These are phyloP conservation scores for Prinsepia uniflora DNA, from an alignment of 306 rosid genomes.

Conservation along the genomic window DNA sequence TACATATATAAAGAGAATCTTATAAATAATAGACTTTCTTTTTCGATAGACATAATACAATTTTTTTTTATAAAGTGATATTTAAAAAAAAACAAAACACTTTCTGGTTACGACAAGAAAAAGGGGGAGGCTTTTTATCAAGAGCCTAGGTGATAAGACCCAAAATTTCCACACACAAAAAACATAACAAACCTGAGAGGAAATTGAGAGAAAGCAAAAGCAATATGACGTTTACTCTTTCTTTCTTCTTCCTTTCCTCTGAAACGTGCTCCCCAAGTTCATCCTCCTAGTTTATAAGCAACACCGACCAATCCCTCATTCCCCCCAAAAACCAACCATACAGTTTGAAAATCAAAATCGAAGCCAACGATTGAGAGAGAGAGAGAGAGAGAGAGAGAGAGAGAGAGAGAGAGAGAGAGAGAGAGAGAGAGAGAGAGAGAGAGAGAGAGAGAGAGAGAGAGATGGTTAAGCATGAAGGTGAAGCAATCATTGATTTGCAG, in stretches of 20 bases:
- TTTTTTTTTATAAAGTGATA: neutral
- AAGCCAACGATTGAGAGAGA: neutral
- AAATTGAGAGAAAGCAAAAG: conserved; percentile 33
- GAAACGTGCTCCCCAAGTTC: conserved; percentile 55
- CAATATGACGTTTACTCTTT: conserved; percentile 40
- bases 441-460: neutral
- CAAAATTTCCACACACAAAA: conserved; percentile 6
- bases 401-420: conserved; percentile 13
- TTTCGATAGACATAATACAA: no score
- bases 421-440: neutral
- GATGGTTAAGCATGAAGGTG: conserved; percentile 47
- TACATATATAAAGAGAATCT: no score
- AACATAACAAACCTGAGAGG: conserved; percentile 27
- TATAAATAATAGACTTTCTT: no score
- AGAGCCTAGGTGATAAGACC: neutral
- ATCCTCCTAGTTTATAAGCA: conserved; percentile 6
- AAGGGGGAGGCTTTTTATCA: neutral
- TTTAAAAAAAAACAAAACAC: neutral
- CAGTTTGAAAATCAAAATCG: neutral
- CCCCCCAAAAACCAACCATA: neutral
- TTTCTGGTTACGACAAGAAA: conserved; percentile 1
- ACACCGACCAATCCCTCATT: neutral
- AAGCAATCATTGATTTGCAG: conserved; percentile 43
- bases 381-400: neutral
- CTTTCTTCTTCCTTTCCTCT: conserved; percentile 35